Conservation (phyloP, 805 yeast species). For the Wickerhamomyces tratensis region DNA sequence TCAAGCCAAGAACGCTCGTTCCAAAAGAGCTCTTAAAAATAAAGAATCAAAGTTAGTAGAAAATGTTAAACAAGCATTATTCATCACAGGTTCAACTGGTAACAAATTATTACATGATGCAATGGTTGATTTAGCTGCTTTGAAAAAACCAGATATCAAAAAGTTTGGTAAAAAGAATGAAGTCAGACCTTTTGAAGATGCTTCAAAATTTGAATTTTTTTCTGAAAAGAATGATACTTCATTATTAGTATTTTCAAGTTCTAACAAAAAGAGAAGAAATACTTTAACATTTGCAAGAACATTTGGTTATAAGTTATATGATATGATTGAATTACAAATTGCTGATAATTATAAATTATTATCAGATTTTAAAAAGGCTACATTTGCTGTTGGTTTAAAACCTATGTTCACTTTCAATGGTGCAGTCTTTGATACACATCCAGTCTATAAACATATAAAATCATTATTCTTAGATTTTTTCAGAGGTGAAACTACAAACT, state of each 20-base stretch:
- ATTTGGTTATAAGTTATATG: conserved; percentile 83
- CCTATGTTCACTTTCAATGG: conserved; percentile 95
- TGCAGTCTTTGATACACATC: conserved; percentile 81
- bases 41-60: conserved; percentile 84
- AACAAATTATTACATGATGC: conserved; percentile 79
- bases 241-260: conserved; percentile 65
- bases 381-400: conserved; percentile 82
- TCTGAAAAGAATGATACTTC: conserved; percentile 93
- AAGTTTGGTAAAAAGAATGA: conserved; percentile 86
- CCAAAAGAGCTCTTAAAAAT: conserved; percentile 88
- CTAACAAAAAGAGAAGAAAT: conserved; percentile 89
- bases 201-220: conserved; percentile 76
- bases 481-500: conserved; percentile 70
- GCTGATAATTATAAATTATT: conserved; percentile 62
- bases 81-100: conserved; percentile 81
- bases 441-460: conserved; percentile 75
- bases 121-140: conserved; percentile 77
- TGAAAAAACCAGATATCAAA: conserved; percentile 86
- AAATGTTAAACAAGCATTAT: conserved; percentile 81
- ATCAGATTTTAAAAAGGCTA: conserved; percentile 67
- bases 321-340: conserved; percentile 84
- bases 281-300: conserved; percentile 83
- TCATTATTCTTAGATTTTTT: conserved; percentile 86
- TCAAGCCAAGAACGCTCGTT: conserved; percentile 90
- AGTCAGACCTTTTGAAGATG: conserved; percentile 88